Evolutionary conservation across 2,329 filamentous ascomycete genomes (phyloP), one percentile per base, ranked within the genome.

Genomic region (Arachnomyces sp.): DNA sequence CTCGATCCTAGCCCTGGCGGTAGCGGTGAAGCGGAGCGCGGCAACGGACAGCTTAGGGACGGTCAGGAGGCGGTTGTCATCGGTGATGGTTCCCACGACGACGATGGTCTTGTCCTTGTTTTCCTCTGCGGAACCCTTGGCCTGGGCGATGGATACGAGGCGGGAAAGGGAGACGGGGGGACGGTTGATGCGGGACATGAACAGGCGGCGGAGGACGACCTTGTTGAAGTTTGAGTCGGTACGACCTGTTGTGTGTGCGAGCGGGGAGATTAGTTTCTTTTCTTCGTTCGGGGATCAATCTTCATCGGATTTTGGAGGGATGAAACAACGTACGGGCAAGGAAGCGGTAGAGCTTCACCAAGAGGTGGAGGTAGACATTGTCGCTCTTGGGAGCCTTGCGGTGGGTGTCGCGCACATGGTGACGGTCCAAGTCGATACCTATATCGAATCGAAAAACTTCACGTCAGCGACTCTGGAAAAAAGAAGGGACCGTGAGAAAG

Each of bases 191-290:
- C 89, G 87, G 70, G 88, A 95, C 86, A 92, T 95, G 68, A 95
- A 95, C 49, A 98, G 84, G 64, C 92, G 86, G 69, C 90, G 88
- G 62, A 98, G 86, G 66, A 98, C 81, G 62, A 92, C 86, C 79
- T 95, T 93, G 85, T 98, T 98, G 86, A 98, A 98, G 74, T 79
- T 80, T 54, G 87, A 80, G 71, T 96, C 92, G 67, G 92, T 98
- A 67, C 92, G 89, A 74, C 88, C 86, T 93, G 59, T 39, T n/a
- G 21, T 25, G 34, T 3, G 11, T 34, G 31, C 31, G 39, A 39
- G 32, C 41, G 28, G 28, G 45, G 38, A 47, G 21, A 36, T 43
- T 33, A 39, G 28, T 42, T 38, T 18, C 21, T n/a, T 18, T n/a
- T 11, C 32, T 34, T 34, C 13, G 4, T 38, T 54, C 49, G 49